These are phyloP conservation scores for Actinidia chinensis DNA, from an alignment of 179 eudicot genomes.

Conservation along the genomic window DNA sequence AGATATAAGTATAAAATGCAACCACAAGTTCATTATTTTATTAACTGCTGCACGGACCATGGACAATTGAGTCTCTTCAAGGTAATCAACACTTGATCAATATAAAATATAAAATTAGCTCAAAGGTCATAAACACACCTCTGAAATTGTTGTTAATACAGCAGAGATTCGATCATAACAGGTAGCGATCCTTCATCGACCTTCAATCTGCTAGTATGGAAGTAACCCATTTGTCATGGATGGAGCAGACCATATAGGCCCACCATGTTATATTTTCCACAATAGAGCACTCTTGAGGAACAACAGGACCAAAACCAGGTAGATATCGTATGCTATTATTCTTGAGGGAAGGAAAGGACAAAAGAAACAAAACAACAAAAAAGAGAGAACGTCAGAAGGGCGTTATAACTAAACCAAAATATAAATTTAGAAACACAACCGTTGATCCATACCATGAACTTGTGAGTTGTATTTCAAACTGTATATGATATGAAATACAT, in stretches of 20 bases:
- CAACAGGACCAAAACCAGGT: constrained; percentile 91
- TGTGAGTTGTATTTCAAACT: background rate
- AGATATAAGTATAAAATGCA: background rate
- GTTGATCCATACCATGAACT: background rate
- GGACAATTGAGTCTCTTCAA: constrained; percentile 1
- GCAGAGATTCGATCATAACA: constrained; percentile 68
- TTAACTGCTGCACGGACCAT: background rate
- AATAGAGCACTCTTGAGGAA: constrained; percentile 85
- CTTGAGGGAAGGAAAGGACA: constrained; percentile 33
- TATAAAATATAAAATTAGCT: background rate
- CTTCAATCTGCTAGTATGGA: constrained; percentile 72
- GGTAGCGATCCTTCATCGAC: constrained; percentile 64
- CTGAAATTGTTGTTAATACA: constrained; percentile 87
- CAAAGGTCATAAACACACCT: constrained; percentile 46
- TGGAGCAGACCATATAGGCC: constrained; percentile 98
- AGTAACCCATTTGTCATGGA: constrained; percentile 91
- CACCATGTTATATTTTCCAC: constrained; percentile 91
- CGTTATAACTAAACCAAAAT: background rate
- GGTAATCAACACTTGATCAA: background rate
- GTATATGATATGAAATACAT: background rate
- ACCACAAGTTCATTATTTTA: background rate
- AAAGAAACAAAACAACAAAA: background rate
- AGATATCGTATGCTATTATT: constrained; percentile 66
- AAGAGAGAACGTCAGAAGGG: constrained; percentile 12
- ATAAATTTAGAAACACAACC: background rate